Base-by-base conservation (phyloP, 768 basidiomycete species). In the Tephrocybe rancida region DNA sequence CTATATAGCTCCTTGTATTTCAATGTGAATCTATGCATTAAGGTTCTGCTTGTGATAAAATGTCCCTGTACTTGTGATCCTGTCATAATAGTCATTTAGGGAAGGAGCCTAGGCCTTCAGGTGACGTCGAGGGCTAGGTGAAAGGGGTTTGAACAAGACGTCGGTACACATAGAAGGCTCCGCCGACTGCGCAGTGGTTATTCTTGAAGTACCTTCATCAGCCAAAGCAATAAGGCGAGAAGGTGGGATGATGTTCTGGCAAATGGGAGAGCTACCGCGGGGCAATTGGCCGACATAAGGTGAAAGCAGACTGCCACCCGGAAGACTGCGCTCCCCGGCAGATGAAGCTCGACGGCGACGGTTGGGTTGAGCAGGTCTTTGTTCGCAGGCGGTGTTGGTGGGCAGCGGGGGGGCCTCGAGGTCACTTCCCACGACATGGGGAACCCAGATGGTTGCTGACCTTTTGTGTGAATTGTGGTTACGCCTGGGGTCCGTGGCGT, bases 301-400 rank as follows among this genome's bases (percentile, higher is more conserved):
- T 14, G 46, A 47, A 24, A 27, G 38, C 19, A 24, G 16, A 42
- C 22, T 46, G 38, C 27, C 48, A 30, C 56, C 38, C 13, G 57
- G 60, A 26, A 50, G 50, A 11, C 52, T 58, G 38, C 62, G 59
- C 61, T 80, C 79, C 22, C 75, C 78, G 9, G 73, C 80, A 46
- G 79, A 80, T 3, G 79, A 80, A 18, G 80, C 75, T 52, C 79
- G 70, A 41, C 76, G 69, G 54, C 75, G 70, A 35, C 47, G 46
- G 19, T 21, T n/a, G 10, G 45, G n/a, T 5, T 3, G 39, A 35
- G 29, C 24, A 24, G 11, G 10, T 11, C n/a, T 43, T 45, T 16
- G 22, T 10, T 34, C 27, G 35, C 22, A 25, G 32, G 35, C 29
- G 13, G 4, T 11, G 7, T 26, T 44, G n/a, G 10, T 16, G 14